These are phyloP conservation scores for Magnusiomyces ingens DNA, from an alignment of 1,139 yeast genomes.

Conservation along the genomic window DNA sequence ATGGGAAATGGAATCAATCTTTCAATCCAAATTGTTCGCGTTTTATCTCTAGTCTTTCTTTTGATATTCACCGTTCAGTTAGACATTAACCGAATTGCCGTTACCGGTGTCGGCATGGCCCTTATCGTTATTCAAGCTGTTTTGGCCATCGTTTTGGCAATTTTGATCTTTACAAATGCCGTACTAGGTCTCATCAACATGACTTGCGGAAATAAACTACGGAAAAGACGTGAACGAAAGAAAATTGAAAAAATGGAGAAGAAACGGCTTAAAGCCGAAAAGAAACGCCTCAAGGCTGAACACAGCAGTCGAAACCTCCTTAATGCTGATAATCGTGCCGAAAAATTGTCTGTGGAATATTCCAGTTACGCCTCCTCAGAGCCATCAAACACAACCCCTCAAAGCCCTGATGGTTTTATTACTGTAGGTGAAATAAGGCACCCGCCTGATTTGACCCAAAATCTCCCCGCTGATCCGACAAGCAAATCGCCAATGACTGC, in stretches of 20 bases:
- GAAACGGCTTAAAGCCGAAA: not conserved
- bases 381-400: not conserved
- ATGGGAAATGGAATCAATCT: slow-evolving; percentile 30
- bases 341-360: not conserved
- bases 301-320: not conserved
- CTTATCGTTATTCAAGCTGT: slow-evolving; percentile 29
- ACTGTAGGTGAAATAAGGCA: not conserved
- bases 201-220: slow-evolving; percentile 7
- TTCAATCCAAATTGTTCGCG: slow-evolving; percentile 28
- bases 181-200: slow-evolving; percentile 8
- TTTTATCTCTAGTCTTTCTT: slow-evolving; percentile 26
- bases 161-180: slow-evolving; percentile 22
- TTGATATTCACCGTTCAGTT: slow-evolving; percentile 30
- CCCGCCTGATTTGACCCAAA: too few species aligned
- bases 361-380: not conserved
- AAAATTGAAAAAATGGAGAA: not conserved
- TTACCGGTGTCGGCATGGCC: slow-evolving; percentile 30
- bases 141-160: slow-evolving; percentile 24
- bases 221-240: slow-evolving; percentile 5
- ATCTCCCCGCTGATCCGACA: too few species aligned
- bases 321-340: not conserved
- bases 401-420: not conserved
- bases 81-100: slow-evolving; percentile 23
- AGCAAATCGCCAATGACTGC: too few species aligned
- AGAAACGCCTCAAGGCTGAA: not conserved